Conservation (phyloP, 164 flowering plant genomes). For the Protea cynaroides region DNA sequence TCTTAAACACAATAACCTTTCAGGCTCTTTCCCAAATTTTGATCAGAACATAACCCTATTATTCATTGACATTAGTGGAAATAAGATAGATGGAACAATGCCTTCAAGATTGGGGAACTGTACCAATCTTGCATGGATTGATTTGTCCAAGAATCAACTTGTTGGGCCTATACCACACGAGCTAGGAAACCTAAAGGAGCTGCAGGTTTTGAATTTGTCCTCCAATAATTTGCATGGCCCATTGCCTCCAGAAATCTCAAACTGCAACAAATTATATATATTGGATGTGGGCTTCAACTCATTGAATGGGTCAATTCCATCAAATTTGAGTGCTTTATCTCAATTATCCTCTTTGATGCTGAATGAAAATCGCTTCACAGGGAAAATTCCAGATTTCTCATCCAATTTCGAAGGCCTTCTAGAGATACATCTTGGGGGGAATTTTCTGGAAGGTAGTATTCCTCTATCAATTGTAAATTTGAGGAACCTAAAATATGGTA, state of each 20-base stretch:
- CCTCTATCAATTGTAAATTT: slow-evolving; percentile 48
- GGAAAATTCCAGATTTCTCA: slow-evolving; percentile 57
- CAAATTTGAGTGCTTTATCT: slow-evolving; percentile 35
- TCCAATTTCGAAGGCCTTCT: slow-evolving; percentile 34
- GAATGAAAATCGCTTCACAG: slow-evolving; percentile 48
- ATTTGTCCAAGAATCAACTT: slow-evolving; percentile 57
- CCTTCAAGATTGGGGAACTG: slow-evolving; percentile 59
- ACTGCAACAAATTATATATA: slow-evolving; percentile 28
- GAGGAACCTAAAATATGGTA: slow-evolving; percentile 29
- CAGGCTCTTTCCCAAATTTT: slow-evolving; percentile 54
- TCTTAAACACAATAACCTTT: slow-evolving; percentile 46
- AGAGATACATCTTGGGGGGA: slow-evolving; percentile 63
- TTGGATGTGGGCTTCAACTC: slow-evolving; percentile 57
- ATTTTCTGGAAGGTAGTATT: slow-evolving; percentile 50
- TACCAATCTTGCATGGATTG: slow-evolving; percentile 37
- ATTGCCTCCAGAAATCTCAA: slow-evolving; percentile 48
- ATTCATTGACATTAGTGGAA: slow-evolving; percentile 43
- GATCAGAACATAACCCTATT: slow-evolving; percentile 21
- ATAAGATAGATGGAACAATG: slow-evolving; percentile 43
- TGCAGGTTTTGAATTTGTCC: slow-evolving; percentile 45
- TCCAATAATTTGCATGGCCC: slow-evolving; percentile 47
- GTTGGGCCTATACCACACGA: slow-evolving; percentile 52
- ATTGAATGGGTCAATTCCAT: slow-evolving; percentile 58
- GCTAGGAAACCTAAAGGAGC: slow-evolving; percentile 42
- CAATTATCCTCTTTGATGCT: slow-evolving; percentile 36